Conservation (phyloP, 257 asterid species). For the Nicotiana tomentosiformis region DNA sequence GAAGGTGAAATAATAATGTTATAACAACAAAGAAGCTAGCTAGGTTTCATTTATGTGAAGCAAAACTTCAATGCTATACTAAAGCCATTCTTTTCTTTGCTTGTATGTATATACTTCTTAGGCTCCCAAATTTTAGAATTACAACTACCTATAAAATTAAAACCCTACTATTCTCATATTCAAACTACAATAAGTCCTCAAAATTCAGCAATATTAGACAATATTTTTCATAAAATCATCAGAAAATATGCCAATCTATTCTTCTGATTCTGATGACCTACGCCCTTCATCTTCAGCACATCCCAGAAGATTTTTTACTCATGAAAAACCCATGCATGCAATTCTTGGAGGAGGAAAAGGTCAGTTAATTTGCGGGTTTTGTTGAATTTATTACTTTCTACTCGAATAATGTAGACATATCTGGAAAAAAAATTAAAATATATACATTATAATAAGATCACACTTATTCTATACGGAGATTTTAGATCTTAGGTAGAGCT, state of each 20-base stretch:
- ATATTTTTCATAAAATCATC: neutral
- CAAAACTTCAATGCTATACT: constrained; percentile 23
- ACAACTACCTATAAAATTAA: neutral
- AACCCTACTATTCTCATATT: neutral
- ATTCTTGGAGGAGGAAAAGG: constrained; percentile 59
- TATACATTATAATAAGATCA: too few relatives aligned
- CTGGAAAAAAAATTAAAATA: too few relatives aligned
- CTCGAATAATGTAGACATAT: neutral
- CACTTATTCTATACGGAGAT: too few relatives aligned
- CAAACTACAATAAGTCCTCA: neutral
- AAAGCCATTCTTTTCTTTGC: constrained; percentile 51
- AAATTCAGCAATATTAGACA: neutral
- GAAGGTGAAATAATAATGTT: neutral
- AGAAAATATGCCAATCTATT: constrained; percentile 10
- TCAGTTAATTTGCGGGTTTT: neutral
- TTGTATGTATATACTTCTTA: constrained; percentile 1
- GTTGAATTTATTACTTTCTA: neutral
- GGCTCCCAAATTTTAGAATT: constrained; percentile 17
- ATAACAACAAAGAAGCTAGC: neutral
- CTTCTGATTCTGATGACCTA: constrained; percentile 18
- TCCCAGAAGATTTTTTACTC: constrained; percentile 28
- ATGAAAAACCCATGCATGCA: constrained; percentile 40
- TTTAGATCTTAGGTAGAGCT: too few relatives aligned
- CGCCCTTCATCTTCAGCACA: neutral
- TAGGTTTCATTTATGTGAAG: neutral